Percentiles rank a stretch among this genome's conserved stretches.
Evolutionary conservation across 345 rosid species (phyloP).

Genomic region (Salix koriyanagi): DNA sequence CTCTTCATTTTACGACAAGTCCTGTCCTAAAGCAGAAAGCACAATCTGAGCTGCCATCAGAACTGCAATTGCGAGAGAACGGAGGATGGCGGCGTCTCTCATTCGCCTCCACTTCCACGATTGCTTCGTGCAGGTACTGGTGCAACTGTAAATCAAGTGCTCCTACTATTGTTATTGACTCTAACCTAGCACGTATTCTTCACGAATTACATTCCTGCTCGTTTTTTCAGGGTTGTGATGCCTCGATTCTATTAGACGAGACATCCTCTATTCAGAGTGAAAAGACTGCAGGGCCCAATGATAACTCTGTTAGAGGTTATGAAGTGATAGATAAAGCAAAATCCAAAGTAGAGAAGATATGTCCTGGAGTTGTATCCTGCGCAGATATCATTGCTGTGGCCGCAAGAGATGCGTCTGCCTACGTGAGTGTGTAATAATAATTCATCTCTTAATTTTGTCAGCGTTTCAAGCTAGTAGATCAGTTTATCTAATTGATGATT

Average conservation of each 20-base stretch:
- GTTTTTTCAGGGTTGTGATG: slow-evolving; percentile 21
- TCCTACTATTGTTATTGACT: background rate
- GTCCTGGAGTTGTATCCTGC: slow-evolving; percentile 14
- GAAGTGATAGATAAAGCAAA: slow-evolving; percentile 11
- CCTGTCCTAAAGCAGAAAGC: slow-evolving; percentile 14
- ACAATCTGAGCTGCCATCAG: slow-evolving; percentile 9
- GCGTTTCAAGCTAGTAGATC: too few relatives aligned
- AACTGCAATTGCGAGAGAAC: slow-evolving; percentile 2
- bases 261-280: slow-evolving; percentile 7
- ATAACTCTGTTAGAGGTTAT: slow-evolving; percentile 11
- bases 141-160: background rate
- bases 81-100: slow-evolving; percentile 16
- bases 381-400: slow-evolving; percentile 11
- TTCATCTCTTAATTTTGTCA: background rate
- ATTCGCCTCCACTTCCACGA: slow-evolving; percentile 17
- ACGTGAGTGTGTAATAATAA: background rate
- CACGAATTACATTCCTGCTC: background rate
- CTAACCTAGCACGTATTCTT: background rate
- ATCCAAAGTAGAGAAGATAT: slow-evolving; percentile 11
- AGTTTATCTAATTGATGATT: too few relatives aligned
- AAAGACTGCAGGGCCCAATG: slow-evolving; percentile 4
- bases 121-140: slow-evolving; percentile 15
- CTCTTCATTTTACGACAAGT: background rate
- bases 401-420: slow-evolving; percentile 17
- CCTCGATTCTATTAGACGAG: slow-evolving; percentile 20